A percentile compares a stretch with the other conserved stretches of the same genome.
These are phyloP conservation scores for Tuber magnatum DNA, from an alignment of 495 filamentous ascomycete genomes.

Conservation along the genomic window DNA sequence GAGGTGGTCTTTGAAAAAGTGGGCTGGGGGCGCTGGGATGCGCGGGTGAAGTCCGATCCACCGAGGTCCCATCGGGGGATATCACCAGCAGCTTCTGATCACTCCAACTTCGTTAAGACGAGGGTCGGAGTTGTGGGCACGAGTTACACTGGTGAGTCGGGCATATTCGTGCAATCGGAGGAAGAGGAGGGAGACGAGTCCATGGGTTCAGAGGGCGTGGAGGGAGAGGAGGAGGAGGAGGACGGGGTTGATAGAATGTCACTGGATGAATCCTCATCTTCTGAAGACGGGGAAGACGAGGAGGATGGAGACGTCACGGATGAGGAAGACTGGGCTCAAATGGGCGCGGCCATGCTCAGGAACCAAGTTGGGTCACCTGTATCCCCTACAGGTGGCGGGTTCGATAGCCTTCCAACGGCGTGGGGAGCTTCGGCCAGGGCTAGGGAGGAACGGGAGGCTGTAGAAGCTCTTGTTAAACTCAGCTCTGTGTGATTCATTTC, in stretches of 20 bases:
- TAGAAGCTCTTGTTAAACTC: slow-evolving; percentile 41
- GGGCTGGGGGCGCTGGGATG: slow-evolving; percentile 96
- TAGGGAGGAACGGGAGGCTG: slow-evolving; percentile 39
- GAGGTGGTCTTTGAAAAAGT: slow-evolving; percentile 92
- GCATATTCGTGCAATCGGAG: slow-evolving; percentile 61
- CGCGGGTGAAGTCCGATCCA: slow-evolving; percentile 61
- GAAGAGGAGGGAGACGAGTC: slow-evolving; percentile 48
- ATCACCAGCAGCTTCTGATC: slow-evolving; percentile 31
- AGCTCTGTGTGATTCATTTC: slow-evolving; percentile 38
- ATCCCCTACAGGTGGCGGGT: slow-evolving; percentile 33
- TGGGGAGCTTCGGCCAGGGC: slow-evolving; percentile 28
- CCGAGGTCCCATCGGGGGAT: slow-evolving; percentile 42
- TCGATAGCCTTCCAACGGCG: slow-evolving; percentile 15
- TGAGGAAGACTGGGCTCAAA: slow-evolving; percentile 91
- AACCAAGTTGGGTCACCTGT: slow-evolving; percentile 37
- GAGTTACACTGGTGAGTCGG: slow-evolving; percentile 62
- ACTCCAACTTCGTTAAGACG: slow-evolving; percentile 11
- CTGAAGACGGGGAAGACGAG: slow-evolving; percentile 63
- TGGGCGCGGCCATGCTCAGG: slow-evolving; percentile 77
- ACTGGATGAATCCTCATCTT: slow-evolving; percentile 69
- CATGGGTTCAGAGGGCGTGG: slow-evolving; percentile 26
- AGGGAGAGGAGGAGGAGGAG: slow-evolving; percentile 53
- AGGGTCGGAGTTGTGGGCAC: slow-evolving; percentile 19
- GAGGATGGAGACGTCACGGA: slow-evolving; percentile 74
- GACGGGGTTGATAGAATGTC: slow-evolving; percentile 96